Evolutionary conservation across 2,329 filamentous ascomycete species (phyloP), one percentile per base, ranked within the genome.

Genomic region (Emydomyces testavorans): DNA sequence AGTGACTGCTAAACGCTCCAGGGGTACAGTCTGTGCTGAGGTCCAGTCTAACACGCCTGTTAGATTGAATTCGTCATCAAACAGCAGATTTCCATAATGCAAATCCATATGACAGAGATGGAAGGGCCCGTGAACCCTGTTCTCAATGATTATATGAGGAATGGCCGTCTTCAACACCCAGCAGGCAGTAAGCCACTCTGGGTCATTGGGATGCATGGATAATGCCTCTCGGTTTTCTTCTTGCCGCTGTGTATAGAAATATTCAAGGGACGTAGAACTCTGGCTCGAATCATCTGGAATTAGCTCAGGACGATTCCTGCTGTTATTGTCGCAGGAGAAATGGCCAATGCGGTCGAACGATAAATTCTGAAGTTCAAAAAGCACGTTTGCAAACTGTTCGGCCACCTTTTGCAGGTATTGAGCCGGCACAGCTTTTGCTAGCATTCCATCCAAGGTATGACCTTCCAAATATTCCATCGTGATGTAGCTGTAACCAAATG

Each of bases 61-160:
- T 29, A 67, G 46, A 51, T 66, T 68, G 53, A 66, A 67, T 38
- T 70, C 65, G 15, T 62, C 51, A 50, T 70, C 67, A 24, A 70
- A 69, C 4, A 68, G 62, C 51, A 71, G 55, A 36, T 71, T 69
- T 32, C 64, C 63, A 50, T 56, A 62, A 55, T 66, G 65, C 2
- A 67, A 53, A 50, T 59, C 56, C 36, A 58, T 51, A 52, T 59
- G 58, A 46, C 64, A 65, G 0, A 67, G 52, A n/a, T 62, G 61
- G 55, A 65, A 68, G 11, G 64, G 64, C 36, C 65, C 61, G 44
- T 54, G 50, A 41, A 57, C 49, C 20, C 38, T 47, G 11, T 50
- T 20, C 8, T 47, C 36, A 16, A 41, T 35, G 29, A 47, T 41
- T 4, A 36, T 36, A 15, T 47, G 48, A 26, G 18, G 13, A 13